Percentiles rank a stretch among this genome's conserved stretches.
These are phyloP conservation scores for Auricularia heimuer DNA, from an alignment of 768 basidiomycete species.

Conservation along the genomic window DNA sequence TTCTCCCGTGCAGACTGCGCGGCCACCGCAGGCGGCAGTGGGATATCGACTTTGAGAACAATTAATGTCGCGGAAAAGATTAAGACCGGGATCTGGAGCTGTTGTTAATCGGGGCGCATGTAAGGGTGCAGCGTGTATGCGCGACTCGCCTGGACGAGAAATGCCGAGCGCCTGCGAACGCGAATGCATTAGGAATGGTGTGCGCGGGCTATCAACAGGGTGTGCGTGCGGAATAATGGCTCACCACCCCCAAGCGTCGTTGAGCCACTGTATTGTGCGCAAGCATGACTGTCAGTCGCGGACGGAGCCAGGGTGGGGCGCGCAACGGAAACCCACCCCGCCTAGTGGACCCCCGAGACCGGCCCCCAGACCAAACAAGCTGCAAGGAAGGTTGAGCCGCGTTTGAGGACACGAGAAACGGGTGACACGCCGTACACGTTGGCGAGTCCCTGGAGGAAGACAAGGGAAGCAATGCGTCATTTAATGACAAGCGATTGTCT, in stretches of 20 bases:
- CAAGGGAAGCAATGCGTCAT: not conserved
- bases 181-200: not conserved
- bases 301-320: not conserved
- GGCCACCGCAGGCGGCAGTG: slow-evolving; percentile 56
- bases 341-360: slow-evolving; percentile 28
- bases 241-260: slow-evolving; percentile 79
- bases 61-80: slow-evolving; percentile 62
- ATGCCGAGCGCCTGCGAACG: slow-evolving; percentile 66
- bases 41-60: slow-evolving; percentile 66
- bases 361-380: slow-evolving; percentile 69
- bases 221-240: slow-evolving; percentile 17
- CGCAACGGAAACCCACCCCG: slow-evolving; percentile 12
- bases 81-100: slow-evolving; percentile 61
- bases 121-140: slow-evolving; percentile 8
- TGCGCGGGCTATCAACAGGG: not conserved
- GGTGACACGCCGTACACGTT: slow-evolving; percentile 50
- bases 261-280: slow-evolving; percentile 46
- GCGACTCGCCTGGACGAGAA: slow-evolving; percentile 65
- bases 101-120: not conserved
- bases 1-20: slow-evolving; percentile 51
- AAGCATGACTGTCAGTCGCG: slow-evolving; percentile 37
- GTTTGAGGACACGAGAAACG: not conserved
- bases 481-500: not conserved
- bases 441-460: slow-evolving; percentile 84
- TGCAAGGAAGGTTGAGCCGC: slow-evolving; percentile 22